These are phyloP conservation scores for Coniella lustricola DNA, from an alignment of 2,329 filamentous ascomycete species.

Conservation along the genomic window DNA sequence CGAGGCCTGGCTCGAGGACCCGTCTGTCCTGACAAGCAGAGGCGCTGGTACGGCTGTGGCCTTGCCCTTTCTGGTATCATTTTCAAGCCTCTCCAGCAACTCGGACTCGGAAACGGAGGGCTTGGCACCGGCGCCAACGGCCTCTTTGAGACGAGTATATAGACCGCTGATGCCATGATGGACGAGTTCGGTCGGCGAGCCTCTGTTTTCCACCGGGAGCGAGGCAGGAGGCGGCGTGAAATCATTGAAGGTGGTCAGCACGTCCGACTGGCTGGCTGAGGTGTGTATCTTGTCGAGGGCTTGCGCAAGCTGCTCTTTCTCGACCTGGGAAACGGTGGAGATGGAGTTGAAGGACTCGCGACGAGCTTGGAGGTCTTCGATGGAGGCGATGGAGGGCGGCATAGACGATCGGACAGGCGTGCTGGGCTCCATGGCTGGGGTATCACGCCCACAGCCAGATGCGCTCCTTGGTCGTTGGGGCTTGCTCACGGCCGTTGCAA, in stretches of 20 bases:
- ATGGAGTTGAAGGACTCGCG: conserved; percentile 32
- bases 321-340: conserved; percentile 47
- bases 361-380: conserved; percentile 26
- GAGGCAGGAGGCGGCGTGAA: conserved; percentile 65
- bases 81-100: conserved; percentile 30
- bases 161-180: conserved; percentile 84
- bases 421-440: conserved; percentile 11
- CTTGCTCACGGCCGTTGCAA: conserved; percentile 1
- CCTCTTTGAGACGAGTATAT: conserved; percentile 78
- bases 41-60: conserved; percentile 19
- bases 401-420: conserved; percentile 20
- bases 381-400: conserved; percentile 27
- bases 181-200: conserved; percentile 63
- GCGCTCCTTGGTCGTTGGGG: background rate
- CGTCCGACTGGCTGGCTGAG: conserved; percentile 76
- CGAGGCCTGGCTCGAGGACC: conserved; percentile 2
- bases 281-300: conserved; percentile 83
- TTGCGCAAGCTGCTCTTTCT: conserved; percentile 69
- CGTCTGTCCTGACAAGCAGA: conserved; percentile 21
- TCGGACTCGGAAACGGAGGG: conserved; percentile 24
- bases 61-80: conserved; percentile 15
- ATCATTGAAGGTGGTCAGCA: conserved; percentile 89
- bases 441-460: background rate
- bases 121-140: conserved; percentile 61
- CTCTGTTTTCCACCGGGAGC: conserved; percentile 58